Evolutionary conservation across 495 filamentous ascomycete genomes (phyloP), one percentile per base, ranked within the genome.

Genomic region (Neohortaea acidophila): DNA sequence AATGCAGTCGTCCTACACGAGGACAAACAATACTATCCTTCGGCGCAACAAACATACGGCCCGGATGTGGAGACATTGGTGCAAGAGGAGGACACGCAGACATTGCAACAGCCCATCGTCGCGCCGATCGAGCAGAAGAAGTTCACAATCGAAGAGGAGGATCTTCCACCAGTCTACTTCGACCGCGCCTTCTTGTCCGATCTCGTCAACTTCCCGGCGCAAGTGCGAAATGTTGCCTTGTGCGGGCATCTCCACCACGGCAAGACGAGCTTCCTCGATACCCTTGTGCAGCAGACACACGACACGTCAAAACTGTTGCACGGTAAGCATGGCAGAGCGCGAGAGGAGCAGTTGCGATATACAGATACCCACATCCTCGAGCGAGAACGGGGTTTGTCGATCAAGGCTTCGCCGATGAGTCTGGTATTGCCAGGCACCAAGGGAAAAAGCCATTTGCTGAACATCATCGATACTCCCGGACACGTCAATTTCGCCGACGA

Each of bases 401-500:
- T 93, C 51, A 97, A 97, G 58, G 65, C 86, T 1, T 79, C 84
- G 8, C 87, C 89, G 10, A 96, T 96, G 87, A 94, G 79, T 52
- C 61, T 97, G 36, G 76, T 96, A 20, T 67, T 97, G 18, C 84
- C 79, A 49, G 77, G 73, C 38, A 85, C 81, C 0, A 82, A 79
- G 49, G 82, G 83, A 13, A 96, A 97, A 64, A 94, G 86, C n/a
- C 84, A 94, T 61, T 68, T 97, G 2, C 63, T 97, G 57, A 94
- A 96, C 56, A 79, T 96, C 39, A 62, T 97, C 34, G 89, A 97
- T 57, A 97, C 89, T 2, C 91, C 89, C 0, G 89, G 89, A 5
- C 89, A 97, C 60, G 91, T 94, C 49, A 93, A 96, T 51, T 97
- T 97, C 55, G 85, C 89, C 14, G 89, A 97, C 55, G 89, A 97